A percentile compares a stretch with the other conserved stretches of the same genome.
Conservation (phyloP, 495 filamentous ascomycete genomes). For the Umbilicaria muhlenbergii region DNA sequence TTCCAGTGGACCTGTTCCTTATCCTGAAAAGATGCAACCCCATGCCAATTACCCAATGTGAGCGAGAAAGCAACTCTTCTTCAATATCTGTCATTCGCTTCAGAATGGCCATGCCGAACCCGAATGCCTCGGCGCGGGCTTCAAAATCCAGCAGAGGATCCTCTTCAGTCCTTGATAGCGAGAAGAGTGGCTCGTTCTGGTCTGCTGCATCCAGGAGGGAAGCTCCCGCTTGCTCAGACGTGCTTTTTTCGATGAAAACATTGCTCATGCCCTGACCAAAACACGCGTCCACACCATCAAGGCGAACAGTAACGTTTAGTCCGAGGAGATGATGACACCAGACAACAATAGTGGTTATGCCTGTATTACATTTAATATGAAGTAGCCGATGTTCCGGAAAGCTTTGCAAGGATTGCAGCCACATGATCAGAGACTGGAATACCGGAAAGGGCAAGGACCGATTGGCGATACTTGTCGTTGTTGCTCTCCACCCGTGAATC, state of each 20-base stretch:
- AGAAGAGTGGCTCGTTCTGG: slow-evolving; percentile 8
- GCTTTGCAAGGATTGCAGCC: slow-evolving; percentile 7
- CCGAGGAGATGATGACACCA: slow-evolving; percentile 11
- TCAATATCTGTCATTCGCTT: background rate
- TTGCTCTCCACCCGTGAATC: too few relatives aligned
- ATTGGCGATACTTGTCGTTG: background rate
- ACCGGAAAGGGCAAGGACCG: slow-evolving; percentile 5
- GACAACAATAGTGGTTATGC: slow-evolving; percentile 8
- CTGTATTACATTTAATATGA: slow-evolving; percentile 2
- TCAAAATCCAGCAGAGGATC: background rate
- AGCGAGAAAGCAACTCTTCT: background rate
- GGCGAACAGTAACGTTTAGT: background rate
- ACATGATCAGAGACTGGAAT: slow-evolving; percentile 5
- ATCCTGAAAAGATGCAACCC: background rate
- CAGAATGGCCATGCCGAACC: slow-evolving; percentile 2
- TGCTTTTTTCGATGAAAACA: slow-evolving; percentile 1
- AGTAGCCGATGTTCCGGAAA: slow-evolving; percentile 7
- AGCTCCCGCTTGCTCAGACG: background rate
- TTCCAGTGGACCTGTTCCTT: background rate
- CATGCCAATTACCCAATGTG: slow-evolving; percentile 1
- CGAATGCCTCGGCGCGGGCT: slow-evolving; percentile 3
- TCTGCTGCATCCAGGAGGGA: slow-evolving; percentile 5
- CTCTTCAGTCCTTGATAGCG: background rate
- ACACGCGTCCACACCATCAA: background rate
- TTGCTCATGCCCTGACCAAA: slow-evolving; percentile 4